These are phyloP conservation scores for Colletotrichum chrysophilum DNA, from an alignment of 2,329 filamentous ascomycete genomes.

Conservation along the genomic window DNA sequence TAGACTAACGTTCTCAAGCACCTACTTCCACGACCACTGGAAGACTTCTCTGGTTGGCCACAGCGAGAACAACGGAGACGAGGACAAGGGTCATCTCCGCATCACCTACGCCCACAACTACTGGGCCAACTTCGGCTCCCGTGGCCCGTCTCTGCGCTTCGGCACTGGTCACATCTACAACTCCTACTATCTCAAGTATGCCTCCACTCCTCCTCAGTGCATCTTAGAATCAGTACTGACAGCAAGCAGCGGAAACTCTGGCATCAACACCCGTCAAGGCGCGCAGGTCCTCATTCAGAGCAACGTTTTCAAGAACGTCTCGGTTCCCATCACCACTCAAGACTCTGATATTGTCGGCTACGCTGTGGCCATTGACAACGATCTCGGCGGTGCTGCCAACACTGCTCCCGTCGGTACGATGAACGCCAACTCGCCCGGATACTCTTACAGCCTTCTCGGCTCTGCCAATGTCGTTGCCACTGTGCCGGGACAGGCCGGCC, in stretches of 20 bases:
- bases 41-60: conserved; percentile 68
- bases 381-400: conserved; percentile 11
- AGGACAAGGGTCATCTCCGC: conserved; percentile 63
- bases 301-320: conserved; percentile 37
- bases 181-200: conserved; percentile 42
- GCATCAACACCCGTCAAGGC: conserved; percentile 58
- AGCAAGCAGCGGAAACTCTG: conserved; percentile 38
- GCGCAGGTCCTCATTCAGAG: conserved; percentile 60
- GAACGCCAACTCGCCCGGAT: conserved; percentile 53
- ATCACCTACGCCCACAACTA: conserved; percentile 68
- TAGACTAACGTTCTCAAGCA: conserved; percentile 26
- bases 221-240: neutral
- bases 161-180: conserved; percentile 60
- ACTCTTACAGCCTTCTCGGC: conserved; percentile 47
- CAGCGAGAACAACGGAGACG: conserved; percentile 60
- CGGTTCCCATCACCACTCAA: conserved; percentile 34
- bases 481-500: conserved; percentile 38
- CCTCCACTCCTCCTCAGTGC: neutral
- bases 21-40: conserved; percentile 55
- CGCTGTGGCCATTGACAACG: conserved; percentile 11
- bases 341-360: conserved; percentile 17
- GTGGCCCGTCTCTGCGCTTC: conserved; percentile 64
- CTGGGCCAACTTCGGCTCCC: conserved; percentile 65
- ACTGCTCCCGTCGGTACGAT: conserved; percentile 41
- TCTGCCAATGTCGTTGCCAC: conserved; percentile 47